Evolutionary conservation across 2,329 filamentous ascomycete genomes (phyloP), one percentile per base, ranked within the genome.

Genomic region (Colletotrichum lupini): DNA sequence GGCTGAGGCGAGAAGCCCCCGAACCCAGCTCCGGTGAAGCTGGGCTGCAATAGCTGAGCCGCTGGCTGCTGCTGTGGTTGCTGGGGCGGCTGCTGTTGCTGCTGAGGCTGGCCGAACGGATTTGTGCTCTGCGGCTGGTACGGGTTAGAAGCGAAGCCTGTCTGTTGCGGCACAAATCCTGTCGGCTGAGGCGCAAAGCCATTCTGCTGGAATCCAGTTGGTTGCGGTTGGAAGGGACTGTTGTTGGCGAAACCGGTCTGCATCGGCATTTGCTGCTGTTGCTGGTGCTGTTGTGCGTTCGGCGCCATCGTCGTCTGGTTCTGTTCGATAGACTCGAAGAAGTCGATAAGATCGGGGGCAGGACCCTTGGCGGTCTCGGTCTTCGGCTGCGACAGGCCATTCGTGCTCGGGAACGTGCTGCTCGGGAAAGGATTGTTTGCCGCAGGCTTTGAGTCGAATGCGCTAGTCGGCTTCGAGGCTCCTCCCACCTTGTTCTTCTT

Each of bases 301-400:
- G 85, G 82, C 1, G 83, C 87, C 87, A 94, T 90, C 1, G 92
- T 87, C 64, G 94, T 94, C 81, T 97, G 95, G 76, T 95, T 95
- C 80, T 95, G 92, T 79, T 98, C 95, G 78, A 97, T 98, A 6
- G 95, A 95, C 79, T 93, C 96, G 81, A 98, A 98, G 83, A 97
- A 98, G 85, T 96, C 97, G 80, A 97, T 98, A 74, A 97, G 87
- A 85, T 97, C 94, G 32, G 92, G 91, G 77, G 90, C 92, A 32
- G 92, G 91, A 2, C 89, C 91, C 82, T 93, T 95, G 46, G 83
- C 81, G 3, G 84, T 82, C 75, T 83, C 85, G 8, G 87, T 83
- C 76, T 88, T 88, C 30, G 80, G 68, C 68, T 76, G 75, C 35
- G 77, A 73, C 56, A 82, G 77, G 49, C 79, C 79, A 66, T 84